Base-by-base conservation (phyloP, 169 alveolate genomes). In the Eimeria necatrix region DNA sequence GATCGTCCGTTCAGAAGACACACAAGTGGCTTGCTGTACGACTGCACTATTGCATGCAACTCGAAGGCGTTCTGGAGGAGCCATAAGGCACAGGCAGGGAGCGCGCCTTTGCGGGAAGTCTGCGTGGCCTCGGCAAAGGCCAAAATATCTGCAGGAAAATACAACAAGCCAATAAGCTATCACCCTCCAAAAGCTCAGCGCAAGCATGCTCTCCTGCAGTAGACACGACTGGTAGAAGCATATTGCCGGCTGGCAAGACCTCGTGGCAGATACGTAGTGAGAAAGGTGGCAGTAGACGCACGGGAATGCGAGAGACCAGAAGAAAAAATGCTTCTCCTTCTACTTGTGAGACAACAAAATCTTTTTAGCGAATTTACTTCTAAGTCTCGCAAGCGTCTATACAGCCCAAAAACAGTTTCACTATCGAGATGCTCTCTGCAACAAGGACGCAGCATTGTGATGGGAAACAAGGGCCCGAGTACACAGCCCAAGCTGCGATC, bases 281-380 rank as follows among this genome's bases (percentile, higher is more conserved):
- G 41, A 32, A 32, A 32, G 41, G 0, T 32, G 41, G 41, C 41
- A 32, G 41, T 32, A 32, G 41, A 32, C 41, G 41, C 41, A 32
- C 41, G 41, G 41, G 41, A 32, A 32, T 32, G 41, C 41, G 41
- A 32, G 41, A 32, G 41, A 32, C 78, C 78, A 14, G 32, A 16
- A 22, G 78, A 68, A 3, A 68, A 68, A 22, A 3, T 10, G 41
- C 46, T 20, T 14, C 78, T 3, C 46, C 78, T 14, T 16, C 78
- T 16, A n/a, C 78, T 68, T 10, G 60, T 78, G 48, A 78, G 60
- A n/a, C 60, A 51, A 7, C 73, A 51, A 51, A 88, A 88, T 18
- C 85, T 74, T 61, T 88, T 88, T 7, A 88, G 86, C 0, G 94
- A 64, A 20, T 88, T 88, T 32, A 88, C 73, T 64, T 88, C 86